Conservation (phyloP, 805 yeast species). For the Suhomyces vadensis region DNA sequence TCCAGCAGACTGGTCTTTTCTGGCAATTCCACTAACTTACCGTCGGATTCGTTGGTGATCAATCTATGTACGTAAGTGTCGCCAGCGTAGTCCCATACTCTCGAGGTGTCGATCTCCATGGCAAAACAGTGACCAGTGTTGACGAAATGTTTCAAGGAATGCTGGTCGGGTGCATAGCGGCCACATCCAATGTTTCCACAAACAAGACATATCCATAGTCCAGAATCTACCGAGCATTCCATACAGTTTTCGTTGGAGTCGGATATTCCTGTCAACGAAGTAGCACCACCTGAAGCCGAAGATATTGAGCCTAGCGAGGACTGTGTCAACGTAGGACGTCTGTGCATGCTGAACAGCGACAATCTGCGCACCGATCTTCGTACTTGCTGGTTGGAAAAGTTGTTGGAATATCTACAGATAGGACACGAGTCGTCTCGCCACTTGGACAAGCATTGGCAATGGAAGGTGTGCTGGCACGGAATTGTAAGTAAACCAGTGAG, state of each 20-base stretch:
- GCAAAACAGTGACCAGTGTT: conserved; percentile 84
- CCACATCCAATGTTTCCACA: conserved; percentile 96
- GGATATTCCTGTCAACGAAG: conserved; percentile 3
- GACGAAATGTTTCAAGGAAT: conserved; percentile 80
- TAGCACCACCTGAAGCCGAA: not conserved
- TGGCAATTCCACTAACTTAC: conserved; percentile 79
- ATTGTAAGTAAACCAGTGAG: conserved; percentile 82
- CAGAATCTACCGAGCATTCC: conserved; percentile 57
- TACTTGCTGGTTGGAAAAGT: conserved; percentile 35
- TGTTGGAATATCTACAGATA: conserved; percentile 77
- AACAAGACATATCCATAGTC: conserved; percentile 84
- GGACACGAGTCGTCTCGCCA: conserved; percentile 94
- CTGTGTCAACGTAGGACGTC: conserved; percentile 5
- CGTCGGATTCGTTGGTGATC: conserved; percentile 82
- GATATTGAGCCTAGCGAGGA: not conserved
- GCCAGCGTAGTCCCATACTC: conserved; percentile 95
- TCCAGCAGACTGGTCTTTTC: conserved; percentile 26
- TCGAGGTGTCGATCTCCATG: conserved; percentile 79
- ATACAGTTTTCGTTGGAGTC: conserved; percentile 42
- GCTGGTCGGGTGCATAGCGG: conserved; percentile 74
- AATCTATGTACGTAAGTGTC: conserved; percentile 87
- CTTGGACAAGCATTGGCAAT: conserved; percentile 80
- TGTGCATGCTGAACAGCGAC: conserved; percentile 26
- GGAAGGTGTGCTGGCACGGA: conserved; percentile 92
- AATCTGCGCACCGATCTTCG: conserved; percentile 32